A percentile compares a stretch with the other conserved stretches of the same genome.
Evolutionary conservation across 2,329 filamentous ascomycete species (phyloP).

Genomic region (Cryphonectria radicalis): DNA sequence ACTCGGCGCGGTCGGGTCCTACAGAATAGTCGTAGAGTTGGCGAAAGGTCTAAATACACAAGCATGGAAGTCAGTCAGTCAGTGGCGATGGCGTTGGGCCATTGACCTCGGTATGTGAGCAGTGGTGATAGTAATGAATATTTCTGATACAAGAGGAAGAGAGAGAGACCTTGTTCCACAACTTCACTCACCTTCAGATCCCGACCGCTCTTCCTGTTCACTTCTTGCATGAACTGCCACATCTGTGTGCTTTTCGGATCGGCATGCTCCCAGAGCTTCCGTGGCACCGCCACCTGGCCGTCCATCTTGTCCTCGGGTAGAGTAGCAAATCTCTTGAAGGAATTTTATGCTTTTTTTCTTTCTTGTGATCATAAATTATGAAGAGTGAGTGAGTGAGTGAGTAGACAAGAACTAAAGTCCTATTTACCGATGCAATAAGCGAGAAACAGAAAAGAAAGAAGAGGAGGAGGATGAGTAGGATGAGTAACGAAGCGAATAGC

Average conservation of each 20-base stretch:
- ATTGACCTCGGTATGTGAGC: neutral
- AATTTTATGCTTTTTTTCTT: neutral
- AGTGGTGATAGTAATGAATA: no score
- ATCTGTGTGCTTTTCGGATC: constrained; percentile 65
- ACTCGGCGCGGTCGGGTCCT: constrained; percentile 57
- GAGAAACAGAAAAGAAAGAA: no score
- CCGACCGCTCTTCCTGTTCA: constrained; percentile 62
- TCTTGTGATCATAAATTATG: neutral
- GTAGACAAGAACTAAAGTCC: neutral
- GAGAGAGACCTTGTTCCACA: neutral
- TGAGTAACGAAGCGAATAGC: neutral
- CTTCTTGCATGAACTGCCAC: constrained; percentile 67
- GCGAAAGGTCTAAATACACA: constrained; percentile 59
- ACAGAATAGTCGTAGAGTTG: constrained; percentile 75
- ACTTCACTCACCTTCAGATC: constrained; percentile 56
- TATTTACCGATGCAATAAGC: neutral
- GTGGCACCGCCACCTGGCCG: constrained; percentile 43
- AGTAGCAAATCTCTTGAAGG: neutral
- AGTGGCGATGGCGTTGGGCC: neutral
- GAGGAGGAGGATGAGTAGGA: neutral
- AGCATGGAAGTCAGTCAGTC: neutral
- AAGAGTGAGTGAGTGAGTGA: neutral
- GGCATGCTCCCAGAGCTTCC: constrained; percentile 72
- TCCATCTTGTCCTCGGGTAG: constrained; percentile 12
- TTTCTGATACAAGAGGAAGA: neutral